phyloP scores from a whole-genome alignment of 2,329 filamentous ascomycete species.

The Talaromyces sp. region DNA sequence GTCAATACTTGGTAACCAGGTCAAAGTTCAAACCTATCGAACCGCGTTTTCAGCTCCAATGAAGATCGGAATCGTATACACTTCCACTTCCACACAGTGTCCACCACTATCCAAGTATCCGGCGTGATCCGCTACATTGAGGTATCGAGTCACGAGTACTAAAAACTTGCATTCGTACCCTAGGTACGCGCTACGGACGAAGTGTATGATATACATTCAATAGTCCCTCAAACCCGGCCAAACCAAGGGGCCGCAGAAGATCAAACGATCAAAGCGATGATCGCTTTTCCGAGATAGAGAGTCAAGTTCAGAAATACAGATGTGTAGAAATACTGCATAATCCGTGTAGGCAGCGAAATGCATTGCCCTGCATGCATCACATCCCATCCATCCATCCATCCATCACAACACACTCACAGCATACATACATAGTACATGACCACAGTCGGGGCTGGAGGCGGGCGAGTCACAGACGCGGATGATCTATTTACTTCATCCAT shows the following conservation, averaged over 20 bases:
- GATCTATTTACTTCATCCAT: background rate
- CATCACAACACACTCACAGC: background rate
- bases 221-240: background rate
- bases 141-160: background rate
- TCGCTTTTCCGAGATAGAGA: background rate
- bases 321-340: background rate
- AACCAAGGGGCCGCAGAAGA: background rate
- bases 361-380: slow-evolving; percentile 11
- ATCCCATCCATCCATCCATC: background rate
- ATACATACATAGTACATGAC: no score
- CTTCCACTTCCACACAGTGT: background rate
- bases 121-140: background rate
- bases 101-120: background rate
- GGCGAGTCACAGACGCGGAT: background rate
- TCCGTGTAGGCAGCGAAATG: slow-evolving; percentile 19
- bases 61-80: background rate
- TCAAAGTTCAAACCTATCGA: background rate
- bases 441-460: background rate
- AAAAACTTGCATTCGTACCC: no score
- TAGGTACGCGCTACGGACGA: background rate
- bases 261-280: background rate
- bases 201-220: background rate
- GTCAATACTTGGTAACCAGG: background rate
- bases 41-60: background rate
- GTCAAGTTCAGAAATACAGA: background rate